Evolutionary conservation across 1,139 yeast genomes (phyloP).

Genomic region (Meyerozyma guilliermondii): DNA sequence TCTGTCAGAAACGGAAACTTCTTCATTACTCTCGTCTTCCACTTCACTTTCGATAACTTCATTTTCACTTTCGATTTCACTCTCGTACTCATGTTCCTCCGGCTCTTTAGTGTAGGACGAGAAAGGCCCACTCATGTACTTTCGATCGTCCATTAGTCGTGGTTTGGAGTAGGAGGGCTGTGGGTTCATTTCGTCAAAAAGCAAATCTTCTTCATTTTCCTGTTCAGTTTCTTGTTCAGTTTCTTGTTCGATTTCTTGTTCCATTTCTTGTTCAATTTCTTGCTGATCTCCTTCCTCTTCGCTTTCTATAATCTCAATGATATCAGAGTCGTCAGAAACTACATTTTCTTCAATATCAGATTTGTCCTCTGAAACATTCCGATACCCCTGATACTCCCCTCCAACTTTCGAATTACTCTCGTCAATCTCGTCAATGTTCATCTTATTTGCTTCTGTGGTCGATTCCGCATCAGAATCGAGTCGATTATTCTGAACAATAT

Average conservation of each 20-base stretch:
- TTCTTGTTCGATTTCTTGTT: slow-evolving; percentile 7
- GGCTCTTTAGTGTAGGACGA: too few relatives aligned
- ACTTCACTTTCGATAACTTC: slow-evolving; percentile 4
- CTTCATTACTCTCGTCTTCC: slow-evolving; percentile 1
- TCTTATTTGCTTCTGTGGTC: neutral
- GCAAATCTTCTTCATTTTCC: neutral
- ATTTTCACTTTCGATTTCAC: slow-evolving; percentile 4
- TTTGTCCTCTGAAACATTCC: neutral
- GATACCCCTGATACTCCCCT: too few relatives aligned
- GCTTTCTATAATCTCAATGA: neutral
- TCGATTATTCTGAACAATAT: neutral
- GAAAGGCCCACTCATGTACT: neutral
- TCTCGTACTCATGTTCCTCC: neutral
- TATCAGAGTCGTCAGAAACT: neutral
- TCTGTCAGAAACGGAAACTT: neutral
- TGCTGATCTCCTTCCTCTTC: slow-evolving; percentile 6
- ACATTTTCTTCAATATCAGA: neutral
- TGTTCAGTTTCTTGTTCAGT: slow-evolving; percentile 1
- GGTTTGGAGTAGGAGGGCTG: neutral
- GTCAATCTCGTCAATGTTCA: neutral
- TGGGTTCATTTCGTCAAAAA: too few relatives aligned
- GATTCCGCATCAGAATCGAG: neutral
- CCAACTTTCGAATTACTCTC: neutral
- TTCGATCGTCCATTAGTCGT: neutral
- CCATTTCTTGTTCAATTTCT: slow-evolving; percentile 15